Percentiles rank a stretch among this genome's conserved stretches.
Evolutionary conservation across 306 rosid genomes (phyloP).

Genomic region (Sindora glabra): DNA sequence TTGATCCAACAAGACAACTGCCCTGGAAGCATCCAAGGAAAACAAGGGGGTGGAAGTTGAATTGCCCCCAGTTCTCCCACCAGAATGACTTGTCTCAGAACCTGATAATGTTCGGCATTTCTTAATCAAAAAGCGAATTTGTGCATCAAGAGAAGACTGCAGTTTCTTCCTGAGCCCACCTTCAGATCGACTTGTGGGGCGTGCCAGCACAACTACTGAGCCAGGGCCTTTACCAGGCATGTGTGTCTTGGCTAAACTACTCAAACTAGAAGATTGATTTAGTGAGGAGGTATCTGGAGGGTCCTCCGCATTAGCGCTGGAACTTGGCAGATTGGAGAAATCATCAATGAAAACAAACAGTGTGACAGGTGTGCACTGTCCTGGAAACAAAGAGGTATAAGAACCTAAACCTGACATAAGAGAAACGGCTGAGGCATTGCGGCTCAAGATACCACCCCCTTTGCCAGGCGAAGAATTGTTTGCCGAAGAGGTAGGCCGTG

Average conservation of each 20-base stretch:
- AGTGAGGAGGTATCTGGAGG: conserved; percentile 39
- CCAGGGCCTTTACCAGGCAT: conserved; percentile 67
- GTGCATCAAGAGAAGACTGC: conserved; percentile 81
- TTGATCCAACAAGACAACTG: conserved; percentile 67
- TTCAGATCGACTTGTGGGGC: conserved; percentile 74
- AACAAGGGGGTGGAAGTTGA: conserved; percentile 58
- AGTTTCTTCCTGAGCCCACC: conserved; percentile 76
- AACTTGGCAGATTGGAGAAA: conserved; percentile 44
- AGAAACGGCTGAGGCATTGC: conserved; percentile 57
- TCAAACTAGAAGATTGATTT: conserved; percentile 49
- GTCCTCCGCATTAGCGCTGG: conserved; percentile 52
- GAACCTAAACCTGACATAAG: conserved; percentile 91
- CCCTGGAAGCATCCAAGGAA: conserved; percentile 83
- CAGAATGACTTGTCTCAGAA: conserved; percentile 57
- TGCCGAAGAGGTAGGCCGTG: conserved; percentile 31
- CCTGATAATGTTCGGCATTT: conserved; percentile 66
- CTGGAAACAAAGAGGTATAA: conserved; percentile 84
- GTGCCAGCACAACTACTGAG: conserved; percentile 83
- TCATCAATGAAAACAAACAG: conserved; percentile 76
- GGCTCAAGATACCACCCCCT: conserved; percentile 52
- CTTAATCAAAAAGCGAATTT: conserved; percentile 75
- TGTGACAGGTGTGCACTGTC: conserved; percentile 84
- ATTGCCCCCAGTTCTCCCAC: conserved; percentile 49
- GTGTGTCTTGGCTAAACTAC: conserved; percentile 40
- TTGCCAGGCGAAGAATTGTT: conserved; percentile 64